These are phyloP conservation scores for Amaranthus hypochondriacus DNA, from an alignment of 148 eudicot genomes.

Conservation along the genomic window DNA sequence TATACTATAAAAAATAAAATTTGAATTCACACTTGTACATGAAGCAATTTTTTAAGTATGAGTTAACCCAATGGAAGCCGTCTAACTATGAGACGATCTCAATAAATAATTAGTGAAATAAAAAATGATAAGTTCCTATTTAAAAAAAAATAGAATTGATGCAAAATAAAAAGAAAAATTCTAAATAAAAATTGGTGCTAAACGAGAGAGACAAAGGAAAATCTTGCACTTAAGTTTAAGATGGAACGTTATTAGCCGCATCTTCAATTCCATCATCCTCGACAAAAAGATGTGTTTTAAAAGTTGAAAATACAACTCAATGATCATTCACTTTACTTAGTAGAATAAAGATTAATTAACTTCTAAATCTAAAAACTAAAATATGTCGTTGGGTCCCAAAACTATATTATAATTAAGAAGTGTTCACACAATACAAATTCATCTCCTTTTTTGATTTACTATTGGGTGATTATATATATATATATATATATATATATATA, in stretches of 20 bases:
- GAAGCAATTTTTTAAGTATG: too few species aligned
- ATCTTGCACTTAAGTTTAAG: slow-evolving; percentile 16
- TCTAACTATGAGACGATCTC: too few species aligned
- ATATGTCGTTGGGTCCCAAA: background rate
- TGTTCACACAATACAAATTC: background rate
- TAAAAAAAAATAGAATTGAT: too few species aligned
- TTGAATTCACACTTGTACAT: too few species aligned
- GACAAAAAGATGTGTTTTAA: slow-evolving; percentile 13
- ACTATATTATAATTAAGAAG: background rate
- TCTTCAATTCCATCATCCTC: slow-evolving; percentile 10
- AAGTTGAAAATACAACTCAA: slow-evolving; percentile 27
- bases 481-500: too few species aligned
- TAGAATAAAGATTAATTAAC: background rate
- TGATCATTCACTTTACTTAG: slow-evolving; percentile 2
- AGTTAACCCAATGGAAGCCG: too few species aligned
- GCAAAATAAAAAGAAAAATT: too few species aligned
- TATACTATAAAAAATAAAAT: too few species aligned
- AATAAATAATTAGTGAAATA: too few species aligned
- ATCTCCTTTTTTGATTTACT: background rate
- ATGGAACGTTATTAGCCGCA: slow-evolving; percentile 12
- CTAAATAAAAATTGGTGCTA: too few species aligned
- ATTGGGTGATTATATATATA: too few species aligned
- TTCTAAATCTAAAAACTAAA: background rate
- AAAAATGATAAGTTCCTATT: too few species aligned
- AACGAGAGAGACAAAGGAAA: background rate